Evolutionary conservation across 441 rosid species (phyloP).

Genomic region (Gossypium aridum): DNA sequence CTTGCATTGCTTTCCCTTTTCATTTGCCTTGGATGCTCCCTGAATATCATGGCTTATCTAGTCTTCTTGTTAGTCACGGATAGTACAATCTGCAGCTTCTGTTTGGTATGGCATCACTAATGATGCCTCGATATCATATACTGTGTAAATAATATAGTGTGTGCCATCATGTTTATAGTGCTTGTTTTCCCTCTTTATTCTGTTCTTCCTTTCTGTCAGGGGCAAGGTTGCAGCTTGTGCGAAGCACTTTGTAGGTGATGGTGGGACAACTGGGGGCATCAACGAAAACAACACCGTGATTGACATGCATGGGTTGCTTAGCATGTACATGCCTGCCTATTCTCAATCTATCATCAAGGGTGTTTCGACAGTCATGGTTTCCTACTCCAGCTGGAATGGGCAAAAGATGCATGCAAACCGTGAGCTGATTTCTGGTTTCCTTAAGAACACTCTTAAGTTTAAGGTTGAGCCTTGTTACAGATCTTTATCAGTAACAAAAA

Average conservation of each 20-base stretch:
- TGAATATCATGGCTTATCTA: background rate
- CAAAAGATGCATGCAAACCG: constrained; percentile 5
- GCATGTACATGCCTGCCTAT: constrained; percentile 7
- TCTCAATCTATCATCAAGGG: background rate
- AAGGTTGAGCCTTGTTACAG: constrained; percentile 1
- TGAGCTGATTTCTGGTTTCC: constrained; percentile 1
- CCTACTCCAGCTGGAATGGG: constrained; percentile 4
- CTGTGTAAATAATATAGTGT: background rate
- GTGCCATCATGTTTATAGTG: background rate
- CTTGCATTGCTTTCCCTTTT: background rate
- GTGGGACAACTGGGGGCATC: background rate
- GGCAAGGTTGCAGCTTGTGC: constrained; percentile 1
- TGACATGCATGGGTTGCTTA: constrained; percentile 2
- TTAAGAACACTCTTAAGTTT: background rate
- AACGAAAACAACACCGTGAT: background rate
- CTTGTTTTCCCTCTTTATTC: background rate
- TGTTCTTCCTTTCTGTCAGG: background rate
- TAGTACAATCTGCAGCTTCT: background rate
- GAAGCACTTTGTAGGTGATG: background rate
- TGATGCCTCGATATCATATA: background rate
- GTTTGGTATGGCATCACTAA: background rate
- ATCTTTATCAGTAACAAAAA: background rate
- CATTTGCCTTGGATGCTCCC: background rate
- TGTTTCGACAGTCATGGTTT: background rate
- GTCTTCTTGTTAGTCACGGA: background rate